Evolutionary conservation across 352 stramenopile genomes (phyloP).

Genomic region (Globisporangium orthogonon): DNA sequence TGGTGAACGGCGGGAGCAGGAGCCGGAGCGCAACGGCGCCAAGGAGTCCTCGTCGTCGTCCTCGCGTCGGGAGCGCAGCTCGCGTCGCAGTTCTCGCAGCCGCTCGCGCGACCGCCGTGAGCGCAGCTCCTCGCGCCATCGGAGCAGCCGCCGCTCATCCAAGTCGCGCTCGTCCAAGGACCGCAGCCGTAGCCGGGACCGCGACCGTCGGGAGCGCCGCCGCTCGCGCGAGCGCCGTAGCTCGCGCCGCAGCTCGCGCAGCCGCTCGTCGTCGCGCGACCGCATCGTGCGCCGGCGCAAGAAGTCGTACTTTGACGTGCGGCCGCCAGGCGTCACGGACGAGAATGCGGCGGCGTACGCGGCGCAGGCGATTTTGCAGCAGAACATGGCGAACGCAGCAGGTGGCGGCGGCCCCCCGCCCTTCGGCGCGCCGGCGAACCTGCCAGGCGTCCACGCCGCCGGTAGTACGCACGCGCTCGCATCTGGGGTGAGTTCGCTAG

Average conservation of each 20-base stretch:
- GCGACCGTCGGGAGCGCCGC: slow-evolving; percentile 27
- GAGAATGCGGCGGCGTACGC: slow-evolving; percentile 80
- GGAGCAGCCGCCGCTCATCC: slow-evolving; percentile 22
- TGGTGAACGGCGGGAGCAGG: background rate
- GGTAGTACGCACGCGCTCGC: slow-evolving; percentile 7
- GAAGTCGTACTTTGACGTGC: slow-evolving; percentile 84
- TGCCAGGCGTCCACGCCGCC: background rate
- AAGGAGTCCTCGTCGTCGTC: background rate
- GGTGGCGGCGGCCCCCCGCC: slow-evolving; percentile 55
- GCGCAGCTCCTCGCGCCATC: slow-evolving; percentile 40
- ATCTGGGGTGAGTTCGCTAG: slow-evolving; percentile 11
- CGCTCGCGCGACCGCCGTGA: slow-evolving; percentile 12
- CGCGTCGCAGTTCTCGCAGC: slow-evolving; percentile 8
- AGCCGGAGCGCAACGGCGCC: slow-evolving; percentile 8
- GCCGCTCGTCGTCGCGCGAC: slow-evolving; percentile 35
- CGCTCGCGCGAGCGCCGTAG: slow-evolving; percentile 28
- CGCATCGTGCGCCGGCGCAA: slow-evolving; percentile 46
- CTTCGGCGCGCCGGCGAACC: slow-evolving; percentile 29
- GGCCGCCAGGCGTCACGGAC: slow-evolving; percentile 69
- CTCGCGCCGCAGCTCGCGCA: slow-evolving; percentile 25
- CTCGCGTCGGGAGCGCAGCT: slow-evolving; percentile 7
- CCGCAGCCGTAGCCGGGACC: slow-evolving; percentile 17
- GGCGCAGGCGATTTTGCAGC: slow-evolving; percentile 78
- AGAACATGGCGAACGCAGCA: slow-evolving; percentile 70
- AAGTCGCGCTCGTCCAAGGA: slow-evolving; percentile 22